These are phyloP conservation scores for Ogataea pignaliae DNA, from an alignment of 805 yeast genomes.

Conservation along the genomic window DNA sequence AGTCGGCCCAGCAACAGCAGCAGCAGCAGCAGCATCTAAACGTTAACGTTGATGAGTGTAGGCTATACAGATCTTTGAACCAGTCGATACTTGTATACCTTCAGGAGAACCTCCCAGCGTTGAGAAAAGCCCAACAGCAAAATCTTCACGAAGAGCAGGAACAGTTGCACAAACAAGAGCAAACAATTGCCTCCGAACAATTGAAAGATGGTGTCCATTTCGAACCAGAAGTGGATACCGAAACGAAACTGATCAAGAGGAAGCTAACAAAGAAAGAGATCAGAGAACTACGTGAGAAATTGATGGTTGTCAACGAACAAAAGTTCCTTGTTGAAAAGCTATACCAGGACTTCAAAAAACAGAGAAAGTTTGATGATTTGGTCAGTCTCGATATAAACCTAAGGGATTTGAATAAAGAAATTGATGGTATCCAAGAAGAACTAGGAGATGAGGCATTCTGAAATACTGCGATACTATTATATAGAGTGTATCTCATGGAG, in stretches of 20 bases:
- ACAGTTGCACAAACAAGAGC: slow-evolving; percentile 1
- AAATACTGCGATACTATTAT: background rate
- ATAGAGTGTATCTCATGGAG: background rate
- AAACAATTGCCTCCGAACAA: background rate
- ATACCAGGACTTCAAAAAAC: slow-evolving; percentile 57
- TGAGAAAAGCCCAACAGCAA: slow-evolving; percentile 52
- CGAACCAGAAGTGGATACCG: background rate
- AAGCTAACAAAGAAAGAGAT: slow-evolving; percentile 47
- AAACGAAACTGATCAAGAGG: slow-evolving; percentile 11
- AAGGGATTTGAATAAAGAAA: slow-evolving; percentile 49
- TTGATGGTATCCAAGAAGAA: slow-evolving; percentile 38
- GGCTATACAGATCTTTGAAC: slow-evolving; percentile 50
- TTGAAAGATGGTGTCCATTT: no score
- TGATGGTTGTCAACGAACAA: slow-evolving; percentile 88
- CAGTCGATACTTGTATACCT: slow-evolving; percentile 54
- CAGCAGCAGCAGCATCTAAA: background rate
- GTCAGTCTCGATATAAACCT: slow-evolving; percentile 53
- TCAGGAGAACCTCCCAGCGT: slow-evolving; percentile 60
- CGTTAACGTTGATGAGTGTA: slow-evolving; percentile 35
- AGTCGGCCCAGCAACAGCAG: background rate
- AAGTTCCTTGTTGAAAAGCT: slow-evolving; percentile 63
- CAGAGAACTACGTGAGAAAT: slow-evolving; percentile 59
- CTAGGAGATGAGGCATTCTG: slow-evolving; percentile 51
- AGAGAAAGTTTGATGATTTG: slow-evolving; percentile 75
- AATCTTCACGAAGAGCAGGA: slow-evolving; percentile 14